Evolutionary conservation across 2,329 filamentous ascomycete species (phyloP), one percentile per base, ranked within the genome.

Genomic region (Aspergillus floridensis): DNA sequence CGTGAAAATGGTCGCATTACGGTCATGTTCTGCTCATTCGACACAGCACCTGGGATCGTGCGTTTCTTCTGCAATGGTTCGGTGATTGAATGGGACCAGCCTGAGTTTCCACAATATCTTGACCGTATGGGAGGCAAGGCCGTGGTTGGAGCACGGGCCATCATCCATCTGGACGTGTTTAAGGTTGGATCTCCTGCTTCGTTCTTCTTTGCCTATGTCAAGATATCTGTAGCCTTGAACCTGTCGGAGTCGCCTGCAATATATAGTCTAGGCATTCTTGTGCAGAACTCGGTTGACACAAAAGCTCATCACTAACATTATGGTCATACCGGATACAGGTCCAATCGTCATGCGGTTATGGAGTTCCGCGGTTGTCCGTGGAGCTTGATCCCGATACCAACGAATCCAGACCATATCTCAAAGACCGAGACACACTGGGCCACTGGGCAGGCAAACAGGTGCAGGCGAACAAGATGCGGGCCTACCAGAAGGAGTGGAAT

Each of bases 1-100:
- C 87, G 91, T 70, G 90, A 93, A 69, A 93, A 93, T 67, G 88
- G 87, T 31, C 84, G 90, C 16, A 82, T 90, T 19, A 91, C 88
- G 5, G 76, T 93, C 69, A 87, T 92, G 82, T 91, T 92, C 76
- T 88, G 84, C 71, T 86, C 84, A 22, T 90, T 89, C 63, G 84
- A 82, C 1, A 65, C 77, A 4, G 70, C 77, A 0, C 87, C 88
- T 16, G 79, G 85, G 57, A 90, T 90, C 67, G 70, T 89, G 71
- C 78, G 88, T 5, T 79, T 89, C 53, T 89, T 88, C 70, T 88
- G 87, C 70, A 79, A 68, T 8, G 84, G 83, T 4, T 73, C 70
- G 5, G 82, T 89, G 7, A 75, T 89, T 3, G 87, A 90, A 72
- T 84, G 81, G 74, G 82, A 84, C 61, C 77, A 82, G 11, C 74